Evolutionary conservation across 106 monocot genomes (phyloP), one percentile per base, ranked within the genome.

Genomic region (Agapanthus africanus): DNA sequence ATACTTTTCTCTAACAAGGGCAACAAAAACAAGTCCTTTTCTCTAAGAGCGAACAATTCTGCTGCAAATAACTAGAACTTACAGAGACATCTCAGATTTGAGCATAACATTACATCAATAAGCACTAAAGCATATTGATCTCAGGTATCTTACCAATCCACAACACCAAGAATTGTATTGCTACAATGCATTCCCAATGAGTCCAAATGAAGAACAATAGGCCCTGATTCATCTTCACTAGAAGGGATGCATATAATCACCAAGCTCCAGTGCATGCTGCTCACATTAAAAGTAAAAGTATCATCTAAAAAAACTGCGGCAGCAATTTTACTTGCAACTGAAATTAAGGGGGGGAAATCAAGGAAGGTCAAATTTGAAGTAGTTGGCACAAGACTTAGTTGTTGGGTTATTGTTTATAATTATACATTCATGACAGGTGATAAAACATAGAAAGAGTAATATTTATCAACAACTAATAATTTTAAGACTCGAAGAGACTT

Each of bases 241-340:
- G 80, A 74, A 44, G 92, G 92, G 63, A 92, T 79, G 66, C 92
- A 92, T 71, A 97, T 90, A 74, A 97, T 92, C 42, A 76, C 87
- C 82, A 97, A 82, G 67, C 95, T 97, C 95, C 95, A 97, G 46
- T 97, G 95, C 78, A 77, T 75, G 30, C 95, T 97, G 79, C 74
- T 67, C 27, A 70, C 68, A 68, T 27, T 36, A 44, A 65, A 90
- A 82, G 90, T 84, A 74, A 90, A 70, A 44, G 87, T 82, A 21
- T 84, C 87, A 11, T 84, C 86, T 37, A 65, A 77, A 34, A 61
- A 11, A 7, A 41, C 40, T 41, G 40, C 13, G 40, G 40, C 8
- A 41, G 13, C n/a, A n/a, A n/a, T n/a, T n/a, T n/a, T n/a, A n/a
- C n/a, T n/a, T n/a, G n/a, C n/a, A n/a, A n/a, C n/a, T n/a, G n/a